Base-by-base conservation (phyloP, 2,329 filamentous ascomycete species). In the Exophiala lecanii-corni region DNA sequence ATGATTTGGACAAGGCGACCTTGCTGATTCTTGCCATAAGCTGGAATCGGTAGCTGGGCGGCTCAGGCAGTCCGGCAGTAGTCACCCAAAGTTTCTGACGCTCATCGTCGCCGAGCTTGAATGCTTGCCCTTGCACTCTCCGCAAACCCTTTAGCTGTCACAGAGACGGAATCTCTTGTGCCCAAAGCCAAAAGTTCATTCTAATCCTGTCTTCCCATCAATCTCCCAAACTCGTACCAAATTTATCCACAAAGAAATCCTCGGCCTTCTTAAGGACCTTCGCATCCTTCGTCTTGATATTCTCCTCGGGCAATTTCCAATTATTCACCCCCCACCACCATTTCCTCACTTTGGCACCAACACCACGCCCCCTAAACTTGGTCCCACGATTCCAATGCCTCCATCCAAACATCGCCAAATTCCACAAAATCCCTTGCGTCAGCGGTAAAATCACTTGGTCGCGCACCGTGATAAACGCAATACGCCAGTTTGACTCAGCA, bases 291-390 rank as follows among this genome's bases (percentile, higher is more conserved):
- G 30, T 17, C 19, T 39, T 43, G 35, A 32, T 36, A 9, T 43
- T 42, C 42, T 67, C 59, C 3, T 58, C 51, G 9, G 84, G 83
- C 44, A 91, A 65, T 36, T 75, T 73, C 92, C 92, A 97, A 59
- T 94, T 88, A 61, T 97, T 97, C 13, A 94, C 86, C 16, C 77
- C 79, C 71, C 88, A 96, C 91, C 92, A 98, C 92, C 91, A 97
- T 54, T 89, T 75, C 56, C 92, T 75, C 36, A 92, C 69, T 54
- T 78, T 79, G 5, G 52, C 87, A 16, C 92, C 92, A 12, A 86
- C 69, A 18, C 80, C 82, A 55, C 79, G 80, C 6, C 92, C 92
- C 50, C 80, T 81, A 54, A 95, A 74, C 59, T 82, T 81, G 10
- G 86, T 82, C 45, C 76, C 84, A 47, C 78, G 76, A 65, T 97